Evolutionary conservation across 768 basidiomycete genomes (phyloP), one percentile per base, ranked within the genome.

Genomic region (Amanita inopinata): DNA sequence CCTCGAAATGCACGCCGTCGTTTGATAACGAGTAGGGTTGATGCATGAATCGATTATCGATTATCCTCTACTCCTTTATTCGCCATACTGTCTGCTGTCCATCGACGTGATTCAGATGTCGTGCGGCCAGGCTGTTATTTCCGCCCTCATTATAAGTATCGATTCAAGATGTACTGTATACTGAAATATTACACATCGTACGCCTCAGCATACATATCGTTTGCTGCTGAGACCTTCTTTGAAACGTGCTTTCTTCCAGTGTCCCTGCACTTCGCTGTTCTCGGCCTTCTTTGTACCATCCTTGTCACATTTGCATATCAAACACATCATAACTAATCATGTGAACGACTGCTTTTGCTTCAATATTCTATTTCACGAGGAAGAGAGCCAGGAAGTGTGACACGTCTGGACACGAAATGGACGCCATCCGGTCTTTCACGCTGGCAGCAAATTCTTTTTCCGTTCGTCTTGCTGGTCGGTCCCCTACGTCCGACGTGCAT

Each of bases 251-350:
- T 90, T 63, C 59, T 87, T n/a, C 80, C 77, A 0, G 47, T 61
- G 30, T 84, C 91, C 58, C 72, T 72, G 0, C 85, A 82, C 0
- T 50, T 88, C 3, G 74, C 85, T 0, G 69, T 86, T 6, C 41
- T 88, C 17, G 88, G 87, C 3, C 66, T 93, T 7, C 70, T 91
- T 2, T 90, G 89, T 64, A 90, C 86, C 10, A 77, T 87, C 51
- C 58, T 84, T 43, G 74, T 86, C 34, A 68, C 86, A 54, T 87
- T 88, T 53, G 83, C 80, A 3, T 75, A 76, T 52, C 76, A 79
- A 59, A 71, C 69, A 2, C 74, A 80, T 38, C 75, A 75, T 44
- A 87, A 90, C 43, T 71, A 33, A 58, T 88, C 59, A 83, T 89
- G 76, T 90, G 84, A 82, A 64, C 66, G 2, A 60, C 66, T 0